A percentile compares a stretch with the other conserved stretches of the same genome.
These are phyloP conservation scores for Achaetomium macrosporum DNA, from an alignment of 2,329 filamentous ascomycete species.

Conservation along the genomic window DNA sequence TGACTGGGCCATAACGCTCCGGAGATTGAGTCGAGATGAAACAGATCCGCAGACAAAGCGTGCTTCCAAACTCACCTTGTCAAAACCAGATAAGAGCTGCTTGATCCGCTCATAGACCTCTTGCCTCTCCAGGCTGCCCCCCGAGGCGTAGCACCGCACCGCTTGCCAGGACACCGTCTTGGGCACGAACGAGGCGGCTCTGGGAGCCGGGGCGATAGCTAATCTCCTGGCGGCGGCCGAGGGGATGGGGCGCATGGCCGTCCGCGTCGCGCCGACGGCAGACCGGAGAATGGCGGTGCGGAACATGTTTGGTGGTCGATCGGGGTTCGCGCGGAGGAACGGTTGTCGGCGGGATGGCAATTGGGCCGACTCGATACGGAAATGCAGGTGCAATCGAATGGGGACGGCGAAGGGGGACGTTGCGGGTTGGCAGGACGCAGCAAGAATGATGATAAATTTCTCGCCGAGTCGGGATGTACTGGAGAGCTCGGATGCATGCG, in stretches of 20 bases:
- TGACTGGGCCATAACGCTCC: too few species aligned
- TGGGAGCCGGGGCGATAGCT: conserved; percentile 56
- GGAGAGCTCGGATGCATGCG: conserved; percentile 9
- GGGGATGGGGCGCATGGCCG: conserved; percentile 47
- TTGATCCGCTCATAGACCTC: conserved; percentile 28
- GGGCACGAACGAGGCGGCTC: conserved; percentile 47
- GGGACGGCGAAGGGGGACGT: conserved; percentile 10
- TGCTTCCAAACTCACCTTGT: conserved; percentile 67
- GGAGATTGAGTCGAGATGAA: too few species aligned
- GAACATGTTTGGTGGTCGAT: conserved; percentile 62
- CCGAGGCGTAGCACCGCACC: conserved; percentile 81
- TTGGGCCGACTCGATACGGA: conserved; percentile 15
- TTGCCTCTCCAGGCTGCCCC: conserved; percentile 67
- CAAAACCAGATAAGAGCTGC: conserved; percentile 80
- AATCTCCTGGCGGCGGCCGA: conserved; percentile 53
- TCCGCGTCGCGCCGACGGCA: conserved; percentile 55
- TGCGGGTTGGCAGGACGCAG: conserved; percentile 14
- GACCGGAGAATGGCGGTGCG: conserved; percentile 79
- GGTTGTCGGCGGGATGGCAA: conserved; percentile 4
- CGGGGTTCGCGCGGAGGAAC: neutral
- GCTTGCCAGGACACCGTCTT: conserved; percentile 58
- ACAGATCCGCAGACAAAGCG: neutral
- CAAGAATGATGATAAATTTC: conserved; percentile 41
- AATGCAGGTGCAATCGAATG: conserved; percentile 5
- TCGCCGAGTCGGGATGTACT: conserved; percentile 29